Conservation (phyloP, 345 rosid species). For the Turnera subulata region DNA sequence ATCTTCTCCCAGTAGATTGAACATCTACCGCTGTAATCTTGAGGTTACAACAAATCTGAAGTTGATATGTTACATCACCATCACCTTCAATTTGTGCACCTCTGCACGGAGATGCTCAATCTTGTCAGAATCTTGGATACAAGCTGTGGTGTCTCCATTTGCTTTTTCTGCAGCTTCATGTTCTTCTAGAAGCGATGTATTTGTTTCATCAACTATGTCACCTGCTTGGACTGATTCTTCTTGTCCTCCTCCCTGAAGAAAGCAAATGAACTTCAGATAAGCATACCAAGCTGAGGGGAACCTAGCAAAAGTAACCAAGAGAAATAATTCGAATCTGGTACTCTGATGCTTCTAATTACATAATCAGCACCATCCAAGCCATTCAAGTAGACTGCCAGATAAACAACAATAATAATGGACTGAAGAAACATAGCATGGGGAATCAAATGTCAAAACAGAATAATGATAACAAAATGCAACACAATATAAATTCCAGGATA, state of each 20-base stretch:
- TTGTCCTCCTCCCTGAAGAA: constrained; percentile 8
- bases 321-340: neutral
- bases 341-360: neutral
- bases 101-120: constrained; percentile 49
- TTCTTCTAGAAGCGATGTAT: constrained; percentile 22
- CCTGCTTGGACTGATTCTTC: neutral
- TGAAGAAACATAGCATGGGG: no score
- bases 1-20: no score
- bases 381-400: no score
- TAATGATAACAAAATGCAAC: no score
- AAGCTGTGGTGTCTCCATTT: constrained; percentile 17
- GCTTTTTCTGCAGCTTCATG: constrained; percentile 15
- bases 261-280: neutral
- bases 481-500: no score
- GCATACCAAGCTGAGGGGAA: constrained; percentile 1
- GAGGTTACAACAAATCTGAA: no score
- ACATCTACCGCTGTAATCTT: no score
- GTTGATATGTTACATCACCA: constrained; percentile 7
- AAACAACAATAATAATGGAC: no score
- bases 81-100: constrained; percentile 64
- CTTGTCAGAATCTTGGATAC: constrained; percentile 34
- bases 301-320: no score
- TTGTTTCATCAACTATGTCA: constrained; percentile 13
- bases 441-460: no score
- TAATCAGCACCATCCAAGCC: neutral